These are phyloP conservation scores for Botrytis squamosa DNA, from an alignment of 2,329 filamentous ascomycete species.

Conservation along the genomic window DNA sequence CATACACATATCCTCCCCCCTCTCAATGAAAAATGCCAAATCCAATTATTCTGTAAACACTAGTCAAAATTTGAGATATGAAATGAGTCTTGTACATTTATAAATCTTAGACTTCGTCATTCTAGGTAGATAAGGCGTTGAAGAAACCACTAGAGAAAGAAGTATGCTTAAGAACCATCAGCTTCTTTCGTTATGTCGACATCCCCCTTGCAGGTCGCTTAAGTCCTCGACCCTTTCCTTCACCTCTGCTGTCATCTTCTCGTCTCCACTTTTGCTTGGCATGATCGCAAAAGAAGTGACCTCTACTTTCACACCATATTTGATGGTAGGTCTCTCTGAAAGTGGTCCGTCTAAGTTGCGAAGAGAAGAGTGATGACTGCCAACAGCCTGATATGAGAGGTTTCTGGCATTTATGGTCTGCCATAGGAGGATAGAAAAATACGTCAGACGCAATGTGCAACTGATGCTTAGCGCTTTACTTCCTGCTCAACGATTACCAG, in stretches of 20 bases:
- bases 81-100: neutral
- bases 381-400: neutral
- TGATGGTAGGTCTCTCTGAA: neutral
- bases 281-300: neutral
- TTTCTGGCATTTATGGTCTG: neutral
- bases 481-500: slow-evolving; percentile 29
- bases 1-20: neutral
- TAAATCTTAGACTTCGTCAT: neutral
- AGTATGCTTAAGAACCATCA: neutral
- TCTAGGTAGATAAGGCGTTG: neutral
- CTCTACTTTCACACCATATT: neutral
- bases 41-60: neutral
- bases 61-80: neutral
- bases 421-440: neutral
- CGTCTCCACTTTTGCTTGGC: neutral
- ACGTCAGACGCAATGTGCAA: slow-evolving; percentile 1
- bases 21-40: neutral
- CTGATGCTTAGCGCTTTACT: neutral
- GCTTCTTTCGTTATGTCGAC: neutral
- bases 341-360: slow-evolving; percentile 37
- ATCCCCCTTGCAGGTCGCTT: neutral
- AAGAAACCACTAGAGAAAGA: neutral
- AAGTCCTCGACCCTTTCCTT: neutral
- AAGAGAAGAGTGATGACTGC: slow-evolving; percentile 57
- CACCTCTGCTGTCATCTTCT: neutral